A percentile compares a stretch with the other conserved stretches of the same genome.
Conservation (phyloP, 805 yeast species). For the Saccharomycopsis oosterbeekiorum region DNA sequence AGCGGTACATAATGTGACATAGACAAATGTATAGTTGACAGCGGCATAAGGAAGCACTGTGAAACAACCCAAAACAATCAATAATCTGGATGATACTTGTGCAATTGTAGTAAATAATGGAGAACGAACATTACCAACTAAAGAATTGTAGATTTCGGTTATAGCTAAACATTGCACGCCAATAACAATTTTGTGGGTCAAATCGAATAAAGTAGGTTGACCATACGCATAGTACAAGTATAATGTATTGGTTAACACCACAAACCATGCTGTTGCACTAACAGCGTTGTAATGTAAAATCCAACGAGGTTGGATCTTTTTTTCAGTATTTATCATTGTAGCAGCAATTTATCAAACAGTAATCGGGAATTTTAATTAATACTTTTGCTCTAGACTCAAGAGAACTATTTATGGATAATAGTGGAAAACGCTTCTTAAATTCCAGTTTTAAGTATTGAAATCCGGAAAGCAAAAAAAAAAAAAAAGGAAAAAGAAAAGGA, state of each 20-base stretch:
- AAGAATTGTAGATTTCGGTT: slow-evolving; percentile 71
- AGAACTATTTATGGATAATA: too few relatives aligned
- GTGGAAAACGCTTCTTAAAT: too few relatives aligned
- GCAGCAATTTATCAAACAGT: too few relatives aligned
- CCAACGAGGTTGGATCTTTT: slow-evolving; percentile 17
- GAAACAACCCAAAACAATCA: slow-evolving; percentile 77
- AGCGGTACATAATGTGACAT: slow-evolving; percentile 59
- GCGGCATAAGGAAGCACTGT: slow-evolving; percentile 64
- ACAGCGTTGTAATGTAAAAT: slow-evolving; percentile 41
- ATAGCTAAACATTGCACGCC: slow-evolving; percentile 70
- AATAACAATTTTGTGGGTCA: slow-evolving; percentile 49
- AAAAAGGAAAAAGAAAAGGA: not conserved
- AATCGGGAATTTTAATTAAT: too few relatives aligned
- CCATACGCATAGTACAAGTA: slow-evolving; percentile 36
- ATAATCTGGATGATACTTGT: slow-evolving; percentile 78
- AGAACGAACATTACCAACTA: slow-evolving; percentile 72
- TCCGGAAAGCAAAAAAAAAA: not conserved
- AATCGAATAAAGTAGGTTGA: slow-evolving; percentile 55
- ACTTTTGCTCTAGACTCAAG: too few relatives aligned
- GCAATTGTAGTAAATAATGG: slow-evolving; percentile 76
- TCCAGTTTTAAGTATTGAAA: not conserved
- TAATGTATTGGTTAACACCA: slow-evolving; percentile 36
- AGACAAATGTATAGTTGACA: slow-evolving; percentile 49
- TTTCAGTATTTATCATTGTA: not conserved
- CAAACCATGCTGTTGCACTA: slow-evolving; percentile 46